phyloP scores from a whole-genome alignment of 2,329 filamentous ascomycete species.

The Aspergillus quadrilineatus region DNA sequence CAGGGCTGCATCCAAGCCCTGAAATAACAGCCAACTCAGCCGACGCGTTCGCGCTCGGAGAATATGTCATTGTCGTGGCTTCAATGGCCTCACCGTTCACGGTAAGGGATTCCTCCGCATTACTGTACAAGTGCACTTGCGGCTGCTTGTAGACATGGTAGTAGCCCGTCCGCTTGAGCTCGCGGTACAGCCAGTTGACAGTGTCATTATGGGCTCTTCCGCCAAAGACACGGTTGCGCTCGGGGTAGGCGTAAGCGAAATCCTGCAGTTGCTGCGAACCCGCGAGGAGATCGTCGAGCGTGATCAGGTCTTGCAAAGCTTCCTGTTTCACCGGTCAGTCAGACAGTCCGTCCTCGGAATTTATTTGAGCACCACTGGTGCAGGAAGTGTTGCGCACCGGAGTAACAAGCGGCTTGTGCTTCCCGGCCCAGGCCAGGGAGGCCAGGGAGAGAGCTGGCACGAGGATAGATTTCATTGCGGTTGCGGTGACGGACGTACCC shows the following conservation, averaged over 20 bases:
- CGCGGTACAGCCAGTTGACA: constrained; percentile 60
- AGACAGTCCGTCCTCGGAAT: background rate
- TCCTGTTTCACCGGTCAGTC: background rate
- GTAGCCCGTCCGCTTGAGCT: constrained; percentile 47
- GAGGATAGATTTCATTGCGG: constrained; percentile 13
- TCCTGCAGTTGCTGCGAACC: constrained; percentile 58
- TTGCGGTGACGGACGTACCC: background rate
- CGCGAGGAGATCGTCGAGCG: constrained; percentile 54
- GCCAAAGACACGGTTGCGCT: constrained; percentile 32
- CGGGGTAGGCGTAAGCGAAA: constrained; percentile 30
- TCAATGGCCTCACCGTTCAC: constrained; percentile 54
- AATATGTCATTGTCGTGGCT: constrained; percentile 62
- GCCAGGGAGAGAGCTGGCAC: constrained; percentile 10
- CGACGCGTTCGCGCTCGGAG: constrained; percentile 47
- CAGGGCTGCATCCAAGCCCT: constrained; percentile 64
- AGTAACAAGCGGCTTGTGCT: constrained; percentile 7
- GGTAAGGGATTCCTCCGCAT: constrained; percentile 59
- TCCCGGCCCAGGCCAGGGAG: constrained; percentile 11
- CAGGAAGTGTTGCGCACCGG: constrained; percentile 4
- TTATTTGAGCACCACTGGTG: background rate
- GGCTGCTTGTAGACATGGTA: constrained; percentile 52
- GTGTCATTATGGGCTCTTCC: constrained; percentile 62
- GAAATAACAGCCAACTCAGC: constrained; percentile 56
- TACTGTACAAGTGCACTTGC: constrained; percentile 61
- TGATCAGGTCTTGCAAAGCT: constrained; percentile 42